These are phyloP conservation scores for Quercus agrifolia DNA, from an alignment of 306 rosid species.

Conservation along the genomic window DNA sequence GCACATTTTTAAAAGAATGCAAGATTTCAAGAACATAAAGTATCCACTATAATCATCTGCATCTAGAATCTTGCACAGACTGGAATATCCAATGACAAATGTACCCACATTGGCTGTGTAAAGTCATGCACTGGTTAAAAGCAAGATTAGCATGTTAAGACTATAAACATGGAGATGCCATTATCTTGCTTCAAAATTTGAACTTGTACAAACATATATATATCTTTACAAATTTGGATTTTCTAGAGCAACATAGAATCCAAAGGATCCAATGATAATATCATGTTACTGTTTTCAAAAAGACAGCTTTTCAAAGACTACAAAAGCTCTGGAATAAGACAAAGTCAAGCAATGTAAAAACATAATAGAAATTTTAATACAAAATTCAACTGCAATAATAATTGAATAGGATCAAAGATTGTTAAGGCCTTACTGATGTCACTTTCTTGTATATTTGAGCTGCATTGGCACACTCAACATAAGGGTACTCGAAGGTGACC, in stretches of 20 bases:
- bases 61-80: neutral
- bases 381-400: constrained; percentile 4
- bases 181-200: neutral
- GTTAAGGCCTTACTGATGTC: constrained; percentile 66
- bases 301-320: neutral
- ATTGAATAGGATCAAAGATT: constrained; percentile 18
- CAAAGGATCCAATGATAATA: neutral
- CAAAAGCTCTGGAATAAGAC: neutral
- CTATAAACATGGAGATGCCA: neutral
- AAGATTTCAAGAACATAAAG: no score
- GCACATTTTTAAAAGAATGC: no score
- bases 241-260: neutral
- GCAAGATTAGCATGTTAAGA: neutral
- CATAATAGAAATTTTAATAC: neutral
- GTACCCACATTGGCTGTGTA: no score
- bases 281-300: neutral
- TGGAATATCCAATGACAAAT: neutral
- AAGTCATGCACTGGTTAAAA: neutral
- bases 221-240: neutral
- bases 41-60: no score
- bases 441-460: constrained; percentile 99
- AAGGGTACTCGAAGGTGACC: constrained; percentile 94
- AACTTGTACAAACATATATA: neutral
- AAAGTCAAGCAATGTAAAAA: neutral
- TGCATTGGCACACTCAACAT: constrained; percentile 87